Evolutionary conservation across 371 early-diverging fungal species (phyloP), one percentile per base, ranked within the genome.

Genomic region (Mortierella sp.): DNA sequence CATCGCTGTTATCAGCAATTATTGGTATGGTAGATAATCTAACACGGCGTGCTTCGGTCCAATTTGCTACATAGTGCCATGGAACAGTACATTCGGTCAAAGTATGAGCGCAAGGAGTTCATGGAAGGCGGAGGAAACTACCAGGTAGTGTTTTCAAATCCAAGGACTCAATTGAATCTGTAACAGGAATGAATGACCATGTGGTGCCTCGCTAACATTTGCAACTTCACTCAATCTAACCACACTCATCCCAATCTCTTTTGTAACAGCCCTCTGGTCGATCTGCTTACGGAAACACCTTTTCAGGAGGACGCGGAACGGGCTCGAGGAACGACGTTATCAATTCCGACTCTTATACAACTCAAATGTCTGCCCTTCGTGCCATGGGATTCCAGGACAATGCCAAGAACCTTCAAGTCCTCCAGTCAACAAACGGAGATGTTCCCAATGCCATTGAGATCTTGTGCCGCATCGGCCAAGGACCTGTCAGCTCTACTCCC

Each of bases 41-140:
- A 65, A 65, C 68, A 9, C 21, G 21, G 1, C 3, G 21, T 42
- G 38, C 65, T n/a, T n/a, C 16, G 54, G 21, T 26, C 73, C 60
- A 47, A 19, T 48, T 75, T 31, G 38, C 80, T 57, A 50, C 50
- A 14, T 63, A 95, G 96, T 75, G 96, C 94, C 70, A 92, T 98
- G 89, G 98, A 98, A 75, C 92, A 91, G 75, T 98, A 94, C 80
- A 97, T 99, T 73, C 93, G 99, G 21, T 93, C 95, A 74, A 99
- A 99, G 88, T 99, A 98, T 90, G 98, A 99, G 80, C 94, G 95
- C 73, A 94, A 96, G 48, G 81, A 89, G 42, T 97, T 94, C 84
- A 90, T 94, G 81, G 92, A 90, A 55, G 81, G 81, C 71, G 88
- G 88, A 10, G 85, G 88, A 13, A 78, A 74, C 55, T 52, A 76